These are phyloP conservation scores for Xylariaceae sp. DNA, from an alignment of 2,329 filamentous ascomycete species.

Conservation along the genomic window DNA sequence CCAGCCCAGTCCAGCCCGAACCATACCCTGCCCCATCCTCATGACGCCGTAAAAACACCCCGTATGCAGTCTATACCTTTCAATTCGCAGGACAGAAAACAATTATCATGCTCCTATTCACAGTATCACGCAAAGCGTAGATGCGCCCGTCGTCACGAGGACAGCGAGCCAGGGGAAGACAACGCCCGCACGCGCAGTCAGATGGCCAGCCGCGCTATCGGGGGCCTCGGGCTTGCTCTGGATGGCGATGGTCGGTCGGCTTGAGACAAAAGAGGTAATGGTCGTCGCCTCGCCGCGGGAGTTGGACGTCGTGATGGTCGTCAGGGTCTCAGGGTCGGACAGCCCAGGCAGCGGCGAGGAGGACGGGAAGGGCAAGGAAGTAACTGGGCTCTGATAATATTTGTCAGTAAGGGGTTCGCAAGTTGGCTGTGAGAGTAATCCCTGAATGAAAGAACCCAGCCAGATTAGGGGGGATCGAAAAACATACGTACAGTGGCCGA, in stretches of 20 bases:
- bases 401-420: too few species aligned
- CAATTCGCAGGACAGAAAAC: not conserved
- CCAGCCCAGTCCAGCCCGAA: too few species aligned
- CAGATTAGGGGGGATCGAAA: conserved; percentile 14
- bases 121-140: conserved; percentile 8
- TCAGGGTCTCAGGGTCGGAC: conserved; percentile 42
- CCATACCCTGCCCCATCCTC: not conserved
- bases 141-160: conserved; percentile 4
- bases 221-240: conserved; percentile 15
- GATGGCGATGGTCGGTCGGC: conserved; percentile 1
- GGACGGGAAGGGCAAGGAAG: conserved; percentile 33
- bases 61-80: conserved; percentile 1
- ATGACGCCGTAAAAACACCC: not conserved
- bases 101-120: not conserved
- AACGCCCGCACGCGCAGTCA: not conserved
- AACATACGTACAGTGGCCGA: conserved; percentile 52
- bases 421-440: too few species aligned
- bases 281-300: not conserved
- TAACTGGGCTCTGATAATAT: conserved; percentile 34
- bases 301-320: conserved; percentile 39
- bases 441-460: conserved; percentile 17
- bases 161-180: conserved; percentile 5
- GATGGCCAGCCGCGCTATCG: conserved; percentile 2
- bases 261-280: not conserved
- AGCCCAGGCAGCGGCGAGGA: conserved; percentile 34